These are phyloP conservation scores for Arachnopeziza araneosa DNA, from an alignment of 2,329 filamentous ascomycete species.

Conservation along the genomic window DNA sequence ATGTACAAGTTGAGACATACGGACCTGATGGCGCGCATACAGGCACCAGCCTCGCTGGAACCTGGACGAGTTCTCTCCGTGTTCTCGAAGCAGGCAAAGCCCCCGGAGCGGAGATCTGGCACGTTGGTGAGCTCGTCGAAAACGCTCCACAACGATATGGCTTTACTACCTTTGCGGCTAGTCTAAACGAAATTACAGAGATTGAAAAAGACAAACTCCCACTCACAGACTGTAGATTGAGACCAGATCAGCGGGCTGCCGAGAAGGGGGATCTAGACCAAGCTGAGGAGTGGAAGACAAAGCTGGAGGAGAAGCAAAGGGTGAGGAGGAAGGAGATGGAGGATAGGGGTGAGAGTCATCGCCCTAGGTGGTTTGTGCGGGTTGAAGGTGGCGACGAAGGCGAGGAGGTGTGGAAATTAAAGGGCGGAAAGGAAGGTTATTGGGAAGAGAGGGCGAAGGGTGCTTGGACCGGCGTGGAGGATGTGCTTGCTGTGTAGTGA, in stretches of 20 bases:
- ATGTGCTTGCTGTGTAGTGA: constrained; percentile 39
- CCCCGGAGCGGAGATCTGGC: constrained; percentile 69
- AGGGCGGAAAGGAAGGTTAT: constrained; percentile 78
- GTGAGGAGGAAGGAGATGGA: constrained; percentile 70
- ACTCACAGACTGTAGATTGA: constrained; percentile 73
- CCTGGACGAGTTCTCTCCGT: constrained; percentile 74
- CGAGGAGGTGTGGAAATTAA: constrained; percentile 71
- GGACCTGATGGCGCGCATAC: constrained; percentile 60
- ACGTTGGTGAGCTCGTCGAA: constrained; percentile 69
- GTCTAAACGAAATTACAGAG: constrained; percentile 79
- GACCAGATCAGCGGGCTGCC: constrained; percentile 81
- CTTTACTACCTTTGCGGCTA: constrained; percentile 78
- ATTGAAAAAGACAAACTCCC: constrained; percentile 72
- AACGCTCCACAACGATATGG: constrained; percentile 79
- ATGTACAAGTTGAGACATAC: constrained; percentile 72
- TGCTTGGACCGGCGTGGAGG: constrained; percentile 54
- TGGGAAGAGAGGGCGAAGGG: constrained; percentile 79
- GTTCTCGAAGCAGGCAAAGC: constrained; percentile 58
- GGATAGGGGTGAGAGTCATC: constrained; percentile 64
- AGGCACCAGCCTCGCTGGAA: constrained; percentile 66
- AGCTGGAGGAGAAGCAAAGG: constrained; percentile 81
- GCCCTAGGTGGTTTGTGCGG: constrained; percentile 78
- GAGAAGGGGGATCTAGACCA: constrained; percentile 78
- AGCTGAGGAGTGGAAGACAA: constrained; percentile 77
- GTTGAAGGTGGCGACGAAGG: constrained; percentile 51